Evolutionary conservation across 2,329 filamentous ascomycete genomes (phyloP).

Genomic region (Penicillium rolfsii): DNA sequence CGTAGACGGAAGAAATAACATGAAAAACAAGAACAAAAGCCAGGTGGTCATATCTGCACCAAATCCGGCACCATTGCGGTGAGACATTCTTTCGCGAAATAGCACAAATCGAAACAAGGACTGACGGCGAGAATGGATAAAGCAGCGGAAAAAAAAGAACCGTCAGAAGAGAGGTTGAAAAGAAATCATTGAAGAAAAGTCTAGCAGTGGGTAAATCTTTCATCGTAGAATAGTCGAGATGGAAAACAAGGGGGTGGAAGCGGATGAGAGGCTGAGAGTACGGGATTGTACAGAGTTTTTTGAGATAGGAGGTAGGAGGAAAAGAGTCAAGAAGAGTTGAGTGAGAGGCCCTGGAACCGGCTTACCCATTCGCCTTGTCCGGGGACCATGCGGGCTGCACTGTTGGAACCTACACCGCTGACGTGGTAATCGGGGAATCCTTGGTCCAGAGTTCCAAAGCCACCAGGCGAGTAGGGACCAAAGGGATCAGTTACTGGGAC

Average conservation of each 20-base stretch:
- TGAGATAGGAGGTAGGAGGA: background rate
- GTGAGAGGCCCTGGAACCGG: slow-evolving; percentile 71
- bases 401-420: slow-evolving; percentile 41
- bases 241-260: background rate
- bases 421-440: slow-evolving; percentile 38
- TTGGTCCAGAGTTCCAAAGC: slow-evolving; percentile 46
- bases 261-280: background rate
- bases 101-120: background rate
- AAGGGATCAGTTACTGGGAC: slow-evolving; percentile 42
- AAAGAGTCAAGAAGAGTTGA: slow-evolving; percentile 60
- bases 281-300: slow-evolving; percentile 11
- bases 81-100: slow-evolving; percentile 16
- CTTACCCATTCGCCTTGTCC: slow-evolving; percentile 61
- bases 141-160: background rate
- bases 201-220: slow-evolving; percentile 9
- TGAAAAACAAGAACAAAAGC: background rate
- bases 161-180: background rate
- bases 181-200: background rate
- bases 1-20: background rate
- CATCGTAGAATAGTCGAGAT: background rate
- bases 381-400: slow-evolving; percentile 38
- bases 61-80: background rate
- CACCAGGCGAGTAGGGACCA: slow-evolving; percentile 35
- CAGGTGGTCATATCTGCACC: background rate
- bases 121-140: background rate